These are phyloP conservation scores for Penicillium bovifimosum DNA, from an alignment of 495 filamentous ascomycete genomes.

Conservation along the genomic window DNA sequence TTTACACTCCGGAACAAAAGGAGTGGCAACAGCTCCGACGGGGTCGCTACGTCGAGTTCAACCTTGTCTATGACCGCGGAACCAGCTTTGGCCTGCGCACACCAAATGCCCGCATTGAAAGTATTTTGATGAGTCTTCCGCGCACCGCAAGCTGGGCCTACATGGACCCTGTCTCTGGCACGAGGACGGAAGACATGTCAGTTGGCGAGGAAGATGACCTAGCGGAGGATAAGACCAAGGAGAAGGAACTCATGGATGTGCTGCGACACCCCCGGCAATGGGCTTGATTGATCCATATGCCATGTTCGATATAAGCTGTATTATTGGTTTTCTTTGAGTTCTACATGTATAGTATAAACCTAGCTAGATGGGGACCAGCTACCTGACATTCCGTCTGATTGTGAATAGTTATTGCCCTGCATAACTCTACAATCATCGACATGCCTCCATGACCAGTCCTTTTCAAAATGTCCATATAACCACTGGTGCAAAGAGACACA, in stretches of 20 bases:
- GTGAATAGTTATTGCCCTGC: neutral
- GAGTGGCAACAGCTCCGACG: constrained; percentile 93
- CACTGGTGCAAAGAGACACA: no score
- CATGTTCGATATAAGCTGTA: neutral
- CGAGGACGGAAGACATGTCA: constrained; percentile 32
- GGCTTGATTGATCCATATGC: constrained; percentile 51
- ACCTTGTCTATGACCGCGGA: constrained; percentile 93
- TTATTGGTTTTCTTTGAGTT: neutral
- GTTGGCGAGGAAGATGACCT: constrained; percentile 25
- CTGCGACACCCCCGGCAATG: constrained; percentile 83
- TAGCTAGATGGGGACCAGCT: neutral
- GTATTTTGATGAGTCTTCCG: constrained; percentile 95
- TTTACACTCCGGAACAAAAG: constrained; percentile 78
- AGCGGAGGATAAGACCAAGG: constrained; percentile 44
- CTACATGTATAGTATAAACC: neutral
- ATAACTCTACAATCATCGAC: neutral
- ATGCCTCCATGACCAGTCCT: neutral
- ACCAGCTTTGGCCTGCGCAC: constrained; percentile 94
- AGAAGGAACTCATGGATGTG: constrained; percentile 74
- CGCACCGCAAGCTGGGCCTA: constrained; percentile 92
- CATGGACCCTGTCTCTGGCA: constrained; percentile 65
- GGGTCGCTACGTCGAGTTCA: constrained; percentile 96
- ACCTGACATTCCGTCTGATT: neutral
- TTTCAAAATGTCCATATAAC: neutral
- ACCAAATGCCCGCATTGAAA: constrained; percentile 86